Evolutionary conservation across 2,329 filamentous ascomycete species (phyloP), one percentile per base, ranked within the genome.

Genomic region (Ascochyta viciae-villosae): DNA sequence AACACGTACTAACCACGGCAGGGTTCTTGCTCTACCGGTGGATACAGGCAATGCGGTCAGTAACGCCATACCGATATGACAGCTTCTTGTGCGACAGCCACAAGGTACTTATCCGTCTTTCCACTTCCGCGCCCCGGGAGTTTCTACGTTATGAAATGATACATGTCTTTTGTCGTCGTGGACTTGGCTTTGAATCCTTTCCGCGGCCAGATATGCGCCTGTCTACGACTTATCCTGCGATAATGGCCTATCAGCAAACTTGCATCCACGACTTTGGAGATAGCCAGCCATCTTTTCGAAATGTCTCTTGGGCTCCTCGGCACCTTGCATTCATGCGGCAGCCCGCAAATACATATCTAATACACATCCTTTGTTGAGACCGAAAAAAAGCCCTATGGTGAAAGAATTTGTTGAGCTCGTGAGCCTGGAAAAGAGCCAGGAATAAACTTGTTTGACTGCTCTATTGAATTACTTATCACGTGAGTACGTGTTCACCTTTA

Each of bases 21-120:
- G 83, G 64, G 76, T 84, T 54, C 74, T 85, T 45, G 82, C 75
- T 10, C 74, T 78, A 43, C 83, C 83, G 0, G 82, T 82, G 2
- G 82, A 85, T 60, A 69, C 80, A 22, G 83, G 82, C 57, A 80
- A 79, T 51, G 67, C 77, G 43, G 75, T 85, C 46, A 81, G 76
- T 50, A 77, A 83, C 64, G 75, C 77, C 3, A 84, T 85, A 60
- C 68, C 68, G 4, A 71, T 72, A 66, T 71, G 52, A 75, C 78
- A 79, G 16, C 34, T 34, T 39, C 15, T 47, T 27, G 29, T 42
- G 35, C 29, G 16, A 46, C 29, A 26, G 19, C 3, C 46, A 38
- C 22, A 7, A 47, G 29, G 53, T 34, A 13, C 16, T 31, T 55
- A 41, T 12, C 46, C 40, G 35, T 24, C 19, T 4, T 37, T 10